A percentile compares a stretch with the other conserved stretches of the same genome.
Evolutionary conservation across 768 basidiomycete species (phyloP).

Genomic region (Asterophora lycoperdoides): DNA sequence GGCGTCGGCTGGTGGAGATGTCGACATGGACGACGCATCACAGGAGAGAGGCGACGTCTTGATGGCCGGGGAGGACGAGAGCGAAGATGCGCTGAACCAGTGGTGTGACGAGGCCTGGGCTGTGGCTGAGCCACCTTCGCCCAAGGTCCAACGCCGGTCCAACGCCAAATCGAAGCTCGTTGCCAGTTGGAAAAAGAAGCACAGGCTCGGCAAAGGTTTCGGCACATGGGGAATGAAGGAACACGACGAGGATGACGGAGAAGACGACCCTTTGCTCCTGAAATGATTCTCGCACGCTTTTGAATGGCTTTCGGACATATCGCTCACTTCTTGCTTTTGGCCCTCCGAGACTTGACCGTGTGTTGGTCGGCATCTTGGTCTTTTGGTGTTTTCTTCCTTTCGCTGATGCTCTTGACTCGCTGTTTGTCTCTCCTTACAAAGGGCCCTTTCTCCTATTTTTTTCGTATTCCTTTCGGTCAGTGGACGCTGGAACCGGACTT

Average conservation of each 20-base stretch:
- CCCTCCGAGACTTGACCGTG: too few species aligned
- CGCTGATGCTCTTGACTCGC: too few species aligned
- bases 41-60: constrained; percentile 16
- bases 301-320: not conserved
- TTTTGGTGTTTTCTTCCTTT: too few species aligned
- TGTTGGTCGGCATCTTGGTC: too few species aligned
- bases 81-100: constrained; percentile 15
- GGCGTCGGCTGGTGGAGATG: constrained; percentile 1
- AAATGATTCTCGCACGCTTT: constrained; percentile 1
- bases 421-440: too few species aligned
- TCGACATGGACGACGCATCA: constrained; percentile 10
- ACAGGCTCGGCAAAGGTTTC: constrained; percentile 4
- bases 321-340: not conserved
- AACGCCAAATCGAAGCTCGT: constrained; percentile 10
- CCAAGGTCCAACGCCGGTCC: constrained; percentile 23
- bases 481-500: too few species aligned
- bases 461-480: too few species aligned
- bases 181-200: constrained; percentile 7
- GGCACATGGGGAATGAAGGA: constrained; percentile 11
- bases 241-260: constrained; percentile 17
- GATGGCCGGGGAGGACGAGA: constrained; percentile 16
- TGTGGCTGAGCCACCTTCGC: constrained; percentile 37
- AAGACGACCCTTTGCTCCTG: constrained; percentile 18
- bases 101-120: constrained; percentile 30
- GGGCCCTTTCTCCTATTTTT: too few species aligned